Conservation (phyloP, 75 land plant species). For the Chamaecyparis obtusa region DNA sequence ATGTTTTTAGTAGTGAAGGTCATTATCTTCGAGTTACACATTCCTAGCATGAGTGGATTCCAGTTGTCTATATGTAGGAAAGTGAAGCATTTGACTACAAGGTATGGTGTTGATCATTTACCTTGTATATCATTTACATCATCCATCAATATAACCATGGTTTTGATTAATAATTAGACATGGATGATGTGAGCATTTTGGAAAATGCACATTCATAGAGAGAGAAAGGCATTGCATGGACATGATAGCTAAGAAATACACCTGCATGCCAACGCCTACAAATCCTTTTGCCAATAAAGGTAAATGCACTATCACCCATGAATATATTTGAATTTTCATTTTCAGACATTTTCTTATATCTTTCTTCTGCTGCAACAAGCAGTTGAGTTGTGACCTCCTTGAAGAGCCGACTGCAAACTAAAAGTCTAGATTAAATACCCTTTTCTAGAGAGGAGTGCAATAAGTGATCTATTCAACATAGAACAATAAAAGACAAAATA, state of each 20-base stretch:
- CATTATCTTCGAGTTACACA: slow-evolving; percentile 75
- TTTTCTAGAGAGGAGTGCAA: no score
- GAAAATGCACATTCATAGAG: no score
- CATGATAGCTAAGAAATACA: no score
- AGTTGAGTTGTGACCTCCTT: slow-evolving; percentile 54
- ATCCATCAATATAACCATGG: no score
- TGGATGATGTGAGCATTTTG: no score
- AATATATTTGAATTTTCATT: not conserved
- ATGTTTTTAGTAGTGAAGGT: slow-evolving; percentile 81
- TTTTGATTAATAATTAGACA: no score
- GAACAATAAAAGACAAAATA: no score
- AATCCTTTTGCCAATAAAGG: slow-evolving; percentile 73
- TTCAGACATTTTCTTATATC: slow-evolving; percentile 10
- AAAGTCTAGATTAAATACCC: no score
- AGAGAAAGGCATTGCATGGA: no score
- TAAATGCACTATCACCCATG: slow-evolving; percentile 34
- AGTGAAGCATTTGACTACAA: slow-evolving; percentile 19
- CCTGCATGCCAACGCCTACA: slow-evolving; percentile 89
- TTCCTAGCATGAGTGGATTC: slow-evolving; percentile 73
- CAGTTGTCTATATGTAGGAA: slow-evolving; percentile 28
- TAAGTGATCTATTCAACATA: no score
- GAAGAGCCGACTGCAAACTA: slow-evolving; percentile 50
- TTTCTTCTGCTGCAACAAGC: slow-evolving; percentile 50
- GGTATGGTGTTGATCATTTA: no score
- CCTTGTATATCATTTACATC: no score